Conservation (phyloP, 163 green algal genomes). For the Coccomyxa subellipsoidea region DNA sequence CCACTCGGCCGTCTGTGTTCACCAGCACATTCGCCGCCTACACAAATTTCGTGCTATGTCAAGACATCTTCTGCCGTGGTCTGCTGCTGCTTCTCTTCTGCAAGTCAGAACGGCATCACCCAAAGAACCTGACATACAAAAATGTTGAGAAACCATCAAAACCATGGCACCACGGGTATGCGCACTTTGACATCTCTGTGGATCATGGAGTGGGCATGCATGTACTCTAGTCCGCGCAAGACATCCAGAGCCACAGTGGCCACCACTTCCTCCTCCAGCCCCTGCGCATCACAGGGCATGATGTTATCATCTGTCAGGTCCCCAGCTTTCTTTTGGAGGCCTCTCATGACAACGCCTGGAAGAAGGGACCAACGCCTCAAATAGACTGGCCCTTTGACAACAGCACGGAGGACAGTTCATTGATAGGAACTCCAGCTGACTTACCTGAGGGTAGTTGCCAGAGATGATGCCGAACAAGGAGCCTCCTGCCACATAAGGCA, state of each 20-base stretch:
- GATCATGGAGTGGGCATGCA: conserved; percentile 80
- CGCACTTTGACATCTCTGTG: conserved; percentile 89
- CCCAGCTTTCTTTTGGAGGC: too few species aligned
- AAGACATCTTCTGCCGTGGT: too few species aligned
- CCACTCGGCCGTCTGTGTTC: conserved; percentile 70
- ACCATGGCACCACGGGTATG: background rate
- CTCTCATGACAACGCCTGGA: too few species aligned
- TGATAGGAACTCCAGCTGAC: conserved; percentile 25
- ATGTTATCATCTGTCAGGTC: too few species aligned
- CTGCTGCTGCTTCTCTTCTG: too few species aligned
- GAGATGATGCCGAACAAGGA: conserved; percentile 72
- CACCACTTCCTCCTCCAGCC: conserved; percentile 75
- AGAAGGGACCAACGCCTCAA: too few species aligned
- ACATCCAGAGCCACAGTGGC: conserved; percentile 81
- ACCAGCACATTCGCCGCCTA: conserved; percentile 92
- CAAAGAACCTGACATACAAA: too few species aligned
- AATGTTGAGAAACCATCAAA: background rate
- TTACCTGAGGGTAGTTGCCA: background rate
- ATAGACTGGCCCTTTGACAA: too few species aligned
- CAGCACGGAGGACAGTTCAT: conserved; percentile 35
- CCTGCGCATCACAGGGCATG: conserved; percentile 30
- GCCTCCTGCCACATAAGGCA: conserved; percentile 80
- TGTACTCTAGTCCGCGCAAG: conserved; percentile 80
- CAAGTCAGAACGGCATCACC: too few species aligned
- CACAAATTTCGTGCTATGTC: too few species aligned